Evolutionary conservation across 176 grass and related monocot genomes (phyloP), one percentile per base, ranked within the genome.

Genomic region (Triticum urartu): DNA sequence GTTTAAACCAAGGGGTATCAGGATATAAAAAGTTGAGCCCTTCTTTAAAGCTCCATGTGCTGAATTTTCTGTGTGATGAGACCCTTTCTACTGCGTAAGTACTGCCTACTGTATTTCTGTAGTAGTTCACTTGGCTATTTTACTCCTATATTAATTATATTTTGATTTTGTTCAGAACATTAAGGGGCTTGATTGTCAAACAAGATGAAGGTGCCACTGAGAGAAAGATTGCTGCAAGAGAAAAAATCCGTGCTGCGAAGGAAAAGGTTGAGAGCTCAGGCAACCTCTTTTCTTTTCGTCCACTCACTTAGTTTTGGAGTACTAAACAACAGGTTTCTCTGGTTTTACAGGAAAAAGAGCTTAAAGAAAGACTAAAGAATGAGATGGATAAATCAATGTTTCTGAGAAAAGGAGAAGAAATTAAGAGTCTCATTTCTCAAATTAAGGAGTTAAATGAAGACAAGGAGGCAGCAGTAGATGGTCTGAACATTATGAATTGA

Each of bases 1-100:
- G 35, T 60, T 83, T 94, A 9, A 92, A 83, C 64, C 65, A 87
- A 56, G 93, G 81, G 25, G 72, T 83, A 43, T 78, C 59, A 3
- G 84, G 81, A 88, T 95, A 98, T 87, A 89, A 94, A 81, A 95
- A 75, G 42, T 81, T 95, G 81, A 88, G 85, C 71, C 62, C 80
- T 28, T 92, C 88, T 82, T 62, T 72, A 50, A 98, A 98, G 83
- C 89, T 95, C n/a, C 47, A 34, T 65, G 47, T 98, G 72, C 82
- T 98, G 61, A 98, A 95, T 91, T 91, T 95, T 84, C 85, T 98
- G 3, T 98, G 93, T 79, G 92, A 98, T 77, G 90, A 89, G 85
- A 81, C 84, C 66, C 91, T 98, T 45, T 90, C 68, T 76, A 92
- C 88, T 22, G 88, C 64, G 96, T 98, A 87, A 92, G 91, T 98